These are phyloP conservation scores for Cucumis cinereus DNA, from an alignment of 306 rosid genomes.

Conservation along the genomic window DNA sequence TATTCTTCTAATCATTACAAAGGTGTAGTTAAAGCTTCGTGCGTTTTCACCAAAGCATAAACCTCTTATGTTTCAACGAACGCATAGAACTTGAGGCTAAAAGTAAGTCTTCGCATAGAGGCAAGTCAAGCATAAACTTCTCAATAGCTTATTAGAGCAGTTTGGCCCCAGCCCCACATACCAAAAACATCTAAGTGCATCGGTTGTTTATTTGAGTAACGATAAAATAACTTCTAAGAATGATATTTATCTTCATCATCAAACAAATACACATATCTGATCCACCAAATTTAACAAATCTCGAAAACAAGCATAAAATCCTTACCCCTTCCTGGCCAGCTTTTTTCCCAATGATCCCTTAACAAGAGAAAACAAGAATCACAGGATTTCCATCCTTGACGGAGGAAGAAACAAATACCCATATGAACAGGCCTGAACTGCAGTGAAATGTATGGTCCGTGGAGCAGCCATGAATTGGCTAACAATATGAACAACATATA, in stretches of 20 bases:
- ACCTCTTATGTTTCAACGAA: too few relatives aligned
- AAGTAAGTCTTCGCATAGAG: too few relatives aligned
- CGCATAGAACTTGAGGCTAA: too few relatives aligned
- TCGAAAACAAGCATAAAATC: neutral
- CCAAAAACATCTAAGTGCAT: neutral
- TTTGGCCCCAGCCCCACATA: neutral
- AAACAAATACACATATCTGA: neutral
- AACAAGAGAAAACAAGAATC: neutral
- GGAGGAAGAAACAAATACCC: neutral
- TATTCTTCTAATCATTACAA: too few relatives aligned
- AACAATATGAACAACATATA: too few relatives aligned
- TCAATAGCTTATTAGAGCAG: too few relatives aligned
- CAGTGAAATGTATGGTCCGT: too few relatives aligned
- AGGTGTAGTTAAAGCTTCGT: too few relatives aligned
- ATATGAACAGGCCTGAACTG: too few relatives aligned
- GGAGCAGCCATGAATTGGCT: too few relatives aligned
- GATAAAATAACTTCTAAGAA: neutral
- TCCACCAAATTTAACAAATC: neutral
- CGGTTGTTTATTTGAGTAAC: neutral
- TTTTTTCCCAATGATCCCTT: neutral
- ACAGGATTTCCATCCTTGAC: neutral
- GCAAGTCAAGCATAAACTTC: too few relatives aligned
- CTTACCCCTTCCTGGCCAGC: neutral
- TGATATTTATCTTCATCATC: neutral
- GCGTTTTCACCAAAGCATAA: too few relatives aligned